phyloP scores from a whole-genome alignment of 169 alveolate species.

The Haemoproteus tartakovskyi region DNA sequence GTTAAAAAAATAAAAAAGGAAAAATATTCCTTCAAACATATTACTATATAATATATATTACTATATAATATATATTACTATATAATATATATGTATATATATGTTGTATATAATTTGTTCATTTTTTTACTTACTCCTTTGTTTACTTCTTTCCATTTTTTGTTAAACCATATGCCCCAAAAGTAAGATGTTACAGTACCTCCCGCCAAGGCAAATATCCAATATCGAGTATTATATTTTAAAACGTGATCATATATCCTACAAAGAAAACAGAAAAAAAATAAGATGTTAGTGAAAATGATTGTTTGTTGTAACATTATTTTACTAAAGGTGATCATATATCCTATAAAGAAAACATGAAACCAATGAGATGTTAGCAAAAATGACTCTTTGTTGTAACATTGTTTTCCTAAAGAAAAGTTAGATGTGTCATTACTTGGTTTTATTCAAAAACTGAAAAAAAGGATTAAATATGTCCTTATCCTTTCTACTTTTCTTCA shows the following conservation, averaged over 20 bases:
- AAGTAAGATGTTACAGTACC: constrained; percentile 62
- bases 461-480: constrained; percentile 62
- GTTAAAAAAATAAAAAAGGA: too few relatives aligned
- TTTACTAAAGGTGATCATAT: too few relatives aligned
- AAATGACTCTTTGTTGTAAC: too few relatives aligned
- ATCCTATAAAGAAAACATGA: too few relatives aligned
- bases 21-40: too few relatives aligned
- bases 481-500: constrained; percentile 50
- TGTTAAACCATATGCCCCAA: constrained; percentile 63
- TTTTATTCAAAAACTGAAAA: constrained; percentile 37
- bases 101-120: too few relatives aligned
- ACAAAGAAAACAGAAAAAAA: not conserved
- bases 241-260: constrained; percentile 59
- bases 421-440: constrained; percentile 1
- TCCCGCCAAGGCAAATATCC: constrained; percentile 49
- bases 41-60: too few relatives aligned
- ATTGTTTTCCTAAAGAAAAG: too few relatives aligned
- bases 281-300: too few relatives aligned
- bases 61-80: too few relatives aligned
- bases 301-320: too few relatives aligned
- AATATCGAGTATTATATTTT: constrained; percentile 39
- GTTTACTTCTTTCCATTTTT: constrained; percentile 41
- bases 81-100: constrained; percentile 2
- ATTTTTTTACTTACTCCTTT: constrained; percentile 27
- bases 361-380: too few relatives aligned